These are phyloP conservation scores for Stromatinia cepivora DNA, from an alignment of 2,329 filamentous ascomycete species.

Conservation along the genomic window DNA sequence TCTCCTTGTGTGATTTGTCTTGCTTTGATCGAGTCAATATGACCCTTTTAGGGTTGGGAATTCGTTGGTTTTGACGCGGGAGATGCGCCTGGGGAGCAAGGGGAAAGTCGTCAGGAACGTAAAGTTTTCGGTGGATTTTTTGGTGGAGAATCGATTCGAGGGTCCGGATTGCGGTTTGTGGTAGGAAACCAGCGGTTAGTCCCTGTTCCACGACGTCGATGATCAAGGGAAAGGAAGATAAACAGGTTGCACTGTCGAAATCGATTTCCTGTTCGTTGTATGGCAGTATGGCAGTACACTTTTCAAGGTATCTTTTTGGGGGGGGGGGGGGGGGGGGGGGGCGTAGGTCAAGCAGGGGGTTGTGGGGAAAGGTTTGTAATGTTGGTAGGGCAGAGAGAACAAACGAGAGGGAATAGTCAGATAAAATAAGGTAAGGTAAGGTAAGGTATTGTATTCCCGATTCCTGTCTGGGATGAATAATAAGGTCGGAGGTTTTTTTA, in stretches of 20 bases:
- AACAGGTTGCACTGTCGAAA: constrained; percentile 17
- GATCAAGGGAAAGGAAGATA: constrained; percentile 22
- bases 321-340: constrained; percentile 18
- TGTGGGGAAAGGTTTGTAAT: constrained; percentile 14
- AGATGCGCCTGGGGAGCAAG: constrained; percentile 34
- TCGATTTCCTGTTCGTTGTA: constrained; percentile 10
- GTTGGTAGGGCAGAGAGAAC: constrained; percentile 20
- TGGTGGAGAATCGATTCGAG: constrained; percentile 24
- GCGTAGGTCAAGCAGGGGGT: constrained; percentile 7
- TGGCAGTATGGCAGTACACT: constrained; percentile 9
- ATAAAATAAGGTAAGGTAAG: not conserved
- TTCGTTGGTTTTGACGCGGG: constrained; percentile 26
- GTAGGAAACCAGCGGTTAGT: constrained; percentile 23
- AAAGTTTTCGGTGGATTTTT: constrained; percentile 25
- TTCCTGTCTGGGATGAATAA: constrained; percentile 14
- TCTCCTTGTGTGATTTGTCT: constrained; percentile 28
- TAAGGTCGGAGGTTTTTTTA: not conserved
- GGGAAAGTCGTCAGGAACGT: constrained; percentile 34
- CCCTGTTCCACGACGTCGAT: constrained; percentile 24
- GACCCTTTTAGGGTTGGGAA: constrained; percentile 28
- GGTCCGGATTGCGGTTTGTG: constrained; percentile 23
- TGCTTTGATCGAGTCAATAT: constrained; percentile 31
- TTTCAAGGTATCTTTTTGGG: constrained; percentile 4
- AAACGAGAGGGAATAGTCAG: not conserved
- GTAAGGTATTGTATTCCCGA: not conserved